A percentile compares a stretch with the other conserved stretches of the same genome.
phyloP scores from a whole-genome alignment of 1,139 yeast species.

The Blastobotrys buckinghamii region DNA sequence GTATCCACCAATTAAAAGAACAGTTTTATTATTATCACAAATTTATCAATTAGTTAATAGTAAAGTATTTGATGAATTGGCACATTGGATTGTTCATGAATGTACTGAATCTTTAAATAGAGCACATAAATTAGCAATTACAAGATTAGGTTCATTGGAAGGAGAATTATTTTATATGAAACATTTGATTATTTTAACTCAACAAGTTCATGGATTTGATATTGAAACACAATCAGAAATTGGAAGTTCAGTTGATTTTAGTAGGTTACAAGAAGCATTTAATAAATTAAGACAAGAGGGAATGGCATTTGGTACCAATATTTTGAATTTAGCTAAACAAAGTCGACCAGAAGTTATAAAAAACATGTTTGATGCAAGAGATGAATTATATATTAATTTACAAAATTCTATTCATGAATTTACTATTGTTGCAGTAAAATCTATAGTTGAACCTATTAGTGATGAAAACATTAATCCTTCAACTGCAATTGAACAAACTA shows the following conservation, averaged over 20 bases:
- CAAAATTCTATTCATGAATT: constrained; percentile 65
- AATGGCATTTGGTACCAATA: constrained; percentile 35
- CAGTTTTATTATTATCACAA: constrained; percentile 65
- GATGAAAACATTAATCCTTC: constrained; percentile 27
- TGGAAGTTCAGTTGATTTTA: constrained; percentile 74
- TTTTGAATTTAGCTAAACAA: constrained; percentile 56
- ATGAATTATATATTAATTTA: constrained; percentile 67
- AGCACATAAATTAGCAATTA: constrained; percentile 43
- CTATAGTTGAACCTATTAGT: constrained; percentile 30
- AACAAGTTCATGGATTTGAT: constrained; percentile 72
- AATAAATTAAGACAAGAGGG: constrained; percentile 37
- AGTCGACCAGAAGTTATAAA: constrained; percentile 79
- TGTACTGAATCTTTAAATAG: constrained; percentile 55
- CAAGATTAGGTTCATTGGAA: constrained; percentile 45
- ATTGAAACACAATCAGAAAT: constrained; percentile 59
- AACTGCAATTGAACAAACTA: constrained; percentile 32
- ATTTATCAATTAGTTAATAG: constrained; percentile 70
- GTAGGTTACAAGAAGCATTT: constrained; percentile 55
- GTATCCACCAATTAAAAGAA: constrained; percentile 70
- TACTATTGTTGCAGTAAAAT: constrained; percentile 39
- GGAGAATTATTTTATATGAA: constrained; percentile 63
- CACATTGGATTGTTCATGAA: constrained; percentile 79
- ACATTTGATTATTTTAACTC: constrained; percentile 63
- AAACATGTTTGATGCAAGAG: constrained; percentile 80
- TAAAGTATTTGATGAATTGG: constrained; percentile 81